A percentile compares a stretch with the other conserved stretches of the same genome.
phyloP scores from a whole-genome alignment of 163 green algal species.

The Chlamydomonas reinhardtii region DNA sequence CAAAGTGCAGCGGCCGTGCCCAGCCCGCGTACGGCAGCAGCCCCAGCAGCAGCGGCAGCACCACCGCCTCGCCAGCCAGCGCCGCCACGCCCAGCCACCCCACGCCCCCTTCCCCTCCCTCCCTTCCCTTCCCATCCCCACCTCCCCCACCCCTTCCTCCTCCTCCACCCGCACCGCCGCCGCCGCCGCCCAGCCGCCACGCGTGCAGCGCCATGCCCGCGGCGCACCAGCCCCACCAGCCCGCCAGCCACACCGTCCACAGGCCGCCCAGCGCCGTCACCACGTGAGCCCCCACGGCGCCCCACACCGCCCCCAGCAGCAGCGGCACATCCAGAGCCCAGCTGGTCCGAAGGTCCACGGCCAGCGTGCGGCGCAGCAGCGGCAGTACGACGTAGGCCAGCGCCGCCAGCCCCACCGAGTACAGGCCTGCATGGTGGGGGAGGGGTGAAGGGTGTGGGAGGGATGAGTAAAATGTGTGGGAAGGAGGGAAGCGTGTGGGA shows the following conservation, averaged over 20 bases:
- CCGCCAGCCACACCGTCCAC: conserved; percentile 33
- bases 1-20: conserved; percentile 9
- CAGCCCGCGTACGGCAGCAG: background rate
- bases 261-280: conserved; percentile 5
- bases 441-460: background rate
- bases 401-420: background rate
- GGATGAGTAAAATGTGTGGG: background rate
- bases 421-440: background rate
- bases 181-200: background rate
- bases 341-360: background rate
- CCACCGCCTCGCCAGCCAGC: background rate
- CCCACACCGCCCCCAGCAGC: conserved; percentile 23
- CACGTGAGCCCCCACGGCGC: background rate
- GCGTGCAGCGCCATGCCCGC: background rate
- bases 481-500: background rate
- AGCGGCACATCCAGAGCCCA: conserved; percentile 26
- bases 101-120: too few species aligned
- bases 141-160: too few species aligned
- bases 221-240: conserved; percentile 31
- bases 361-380: background rate
- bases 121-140: too few species aligned
- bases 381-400: conserved; percentile 9
- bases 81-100: background rate
- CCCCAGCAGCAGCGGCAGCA: background rate
- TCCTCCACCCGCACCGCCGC: too few species aligned